Percentiles rank a stretch among this genome's conserved stretches.
Evolutionary conservation across 805 yeast genomes (phyloP).

Genomic region (Lipomyces sp.): DNA sequence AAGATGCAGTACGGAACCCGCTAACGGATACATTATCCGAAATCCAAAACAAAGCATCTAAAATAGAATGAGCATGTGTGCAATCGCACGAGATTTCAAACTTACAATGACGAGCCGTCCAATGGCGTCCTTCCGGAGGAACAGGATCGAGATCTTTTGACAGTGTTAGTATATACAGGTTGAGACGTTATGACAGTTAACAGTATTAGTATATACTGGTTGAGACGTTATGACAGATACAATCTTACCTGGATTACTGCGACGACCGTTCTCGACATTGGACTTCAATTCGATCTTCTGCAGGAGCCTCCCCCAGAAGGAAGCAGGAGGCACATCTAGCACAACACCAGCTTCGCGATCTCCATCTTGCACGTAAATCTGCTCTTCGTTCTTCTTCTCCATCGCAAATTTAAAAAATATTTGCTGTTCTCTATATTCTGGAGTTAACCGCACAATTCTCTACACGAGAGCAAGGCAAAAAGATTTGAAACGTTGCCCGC

Average conservation of each 20-base stretch:
- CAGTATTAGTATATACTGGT: background rate
- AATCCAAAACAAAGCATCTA: slow-evolving; percentile 42
- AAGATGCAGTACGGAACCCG: slow-evolving; percentile 52
- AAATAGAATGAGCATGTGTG: background rate
- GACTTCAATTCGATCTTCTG: background rate
- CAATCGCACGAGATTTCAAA: background rate
- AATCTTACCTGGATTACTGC: slow-evolving; percentile 1
- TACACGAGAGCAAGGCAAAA: too few species aligned
- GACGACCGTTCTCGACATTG: background rate
- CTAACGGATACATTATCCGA: slow-evolving; percentile 46
- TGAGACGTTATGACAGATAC: too few species aligned
- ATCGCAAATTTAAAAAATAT: too few species aligned
- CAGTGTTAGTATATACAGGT: background rate
- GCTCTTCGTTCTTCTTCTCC: background rate
- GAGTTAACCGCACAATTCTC: too few species aligned
- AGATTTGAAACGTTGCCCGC: too few species aligned
- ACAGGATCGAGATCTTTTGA: slow-evolving; percentile 31
- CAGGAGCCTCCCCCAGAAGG: background rate
- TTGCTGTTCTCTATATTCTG: too few species aligned
- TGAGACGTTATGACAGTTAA: background rate
- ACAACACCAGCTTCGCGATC: background rate
- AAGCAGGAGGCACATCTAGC: background rate
- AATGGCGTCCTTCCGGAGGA: slow-evolving; percentile 48
- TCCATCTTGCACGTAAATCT: background rate
- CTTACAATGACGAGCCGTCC: slow-evolving; percentile 52